Base-by-base conservation (phyloP, 805 yeast genomes). In the Nakazawaea ishiwadae region DNA sequence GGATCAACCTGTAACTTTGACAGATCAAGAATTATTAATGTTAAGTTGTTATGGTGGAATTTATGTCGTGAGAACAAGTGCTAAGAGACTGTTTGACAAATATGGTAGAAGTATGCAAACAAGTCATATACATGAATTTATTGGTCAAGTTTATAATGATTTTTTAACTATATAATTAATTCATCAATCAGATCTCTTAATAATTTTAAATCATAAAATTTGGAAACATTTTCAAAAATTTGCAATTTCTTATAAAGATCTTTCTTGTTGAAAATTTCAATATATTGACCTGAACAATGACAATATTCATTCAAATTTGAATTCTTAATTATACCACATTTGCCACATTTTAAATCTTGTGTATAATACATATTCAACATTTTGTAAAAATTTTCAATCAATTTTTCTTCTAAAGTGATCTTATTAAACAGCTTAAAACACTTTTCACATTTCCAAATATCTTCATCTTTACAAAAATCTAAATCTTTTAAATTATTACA, bases 241-340 rank as follows among this genome's bases (percentile, higher is more conserved):
- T 55, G 58, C 3, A 81, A 52, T 39, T 68, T 67, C 38, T 63
- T 62, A 14, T 66, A 59, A 6, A 88, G 54, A 0, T 68, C 73
- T 4, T 55, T 61, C 37, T 65, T 63, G 4, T 67, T 55, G 16
- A 79, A 57, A 0, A 85, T 77, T 36, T 77, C 81, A 4, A 60
- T 66, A 96, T 96, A 89, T 12, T 62, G 57, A 7, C 99, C 99
- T 0, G 99, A 91, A 58, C 99, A 93, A 16, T 75, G 62, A 60
- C 99, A 95, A 57, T 79, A 79, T 23, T 68, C 68, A 24, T 88
- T 73, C 74, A 93, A 69, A 47, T 82, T 81, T 50, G 77, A 81
- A 27, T 75, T 78, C 51, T 78, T 77, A 43, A 87, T 66, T 43
- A 68, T 75, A 19, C 75, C 71, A 61, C 99, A 93, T 55, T 85